A percentile compares a stretch with the other conserved stretches of the same genome.
phyloP scores from a whole-genome alignment of 1,284 basidiomycete genomes.

The Cerrena zonata region DNA sequence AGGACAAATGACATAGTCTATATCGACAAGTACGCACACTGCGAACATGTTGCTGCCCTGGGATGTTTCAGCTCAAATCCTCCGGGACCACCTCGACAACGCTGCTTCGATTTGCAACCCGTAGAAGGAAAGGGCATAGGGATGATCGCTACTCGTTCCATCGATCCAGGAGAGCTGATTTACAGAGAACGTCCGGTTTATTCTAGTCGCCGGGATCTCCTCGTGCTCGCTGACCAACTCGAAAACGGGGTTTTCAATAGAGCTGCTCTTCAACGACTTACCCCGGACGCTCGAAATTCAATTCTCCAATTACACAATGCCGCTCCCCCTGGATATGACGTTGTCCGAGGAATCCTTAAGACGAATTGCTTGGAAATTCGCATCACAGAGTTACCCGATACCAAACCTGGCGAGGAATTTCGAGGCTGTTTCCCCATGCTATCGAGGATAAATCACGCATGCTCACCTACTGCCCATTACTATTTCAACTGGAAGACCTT shows the following conservation, averaged over 20 bases:
- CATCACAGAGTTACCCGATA: constrained; percentile 1
- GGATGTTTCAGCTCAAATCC: too few relatives aligned
- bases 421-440: constrained; percentile 8
- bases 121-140: constrained; percentile 6
- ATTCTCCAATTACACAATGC: constrained; percentile 3
- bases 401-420: background rate
- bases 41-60: too few relatives aligned
- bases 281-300: background rate
- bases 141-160: constrained; percentile 1
- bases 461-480: constrained; percentile 9
- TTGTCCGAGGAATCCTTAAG: constrained; percentile 8
- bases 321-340: constrained; percentile 1
- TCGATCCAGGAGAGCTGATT: constrained; percentile 1
- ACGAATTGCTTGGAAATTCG: constrained; percentile 9
- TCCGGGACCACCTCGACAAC: too few relatives aligned
- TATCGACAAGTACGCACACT: too few relatives aligned
- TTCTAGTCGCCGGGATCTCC: constrained; percentile 3
- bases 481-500: constrained; percentile 6
- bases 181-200: constrained; percentile 3
- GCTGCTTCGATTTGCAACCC: too few relatives aligned
- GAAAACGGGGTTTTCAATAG: constrained; percentile 8
- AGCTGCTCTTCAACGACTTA: constrained; percentile 2
- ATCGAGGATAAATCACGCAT: constrained; percentile 9
- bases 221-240: constrained; percentile 9
- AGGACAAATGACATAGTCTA: too few relatives aligned